Percentiles rank a stretch among this genome's conserved stretches.
Evolutionary conservation across 805 yeast species (phyloP).

Genomic region (Wickerhamomyces alni): DNA sequence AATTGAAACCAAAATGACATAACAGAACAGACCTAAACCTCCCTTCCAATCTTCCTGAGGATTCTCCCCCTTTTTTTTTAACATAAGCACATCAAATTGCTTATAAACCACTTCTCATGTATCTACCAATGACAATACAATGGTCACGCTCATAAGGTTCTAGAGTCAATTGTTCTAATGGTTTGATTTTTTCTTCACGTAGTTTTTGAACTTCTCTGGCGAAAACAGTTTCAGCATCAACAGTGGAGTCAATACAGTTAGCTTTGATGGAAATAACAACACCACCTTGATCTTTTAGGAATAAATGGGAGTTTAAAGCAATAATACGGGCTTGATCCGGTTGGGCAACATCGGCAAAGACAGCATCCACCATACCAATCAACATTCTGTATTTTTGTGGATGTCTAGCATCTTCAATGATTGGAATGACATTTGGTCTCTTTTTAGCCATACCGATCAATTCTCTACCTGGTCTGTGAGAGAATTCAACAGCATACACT

Average conservation of each 20-base stretch:
- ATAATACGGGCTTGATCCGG: conserved; percentile 99
- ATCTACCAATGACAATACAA: conserved; percentile 96
- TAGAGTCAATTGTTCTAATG: conserved; percentile 95
- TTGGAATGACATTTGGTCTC: conserved; percentile 98
- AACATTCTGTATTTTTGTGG: conserved; percentile 99
- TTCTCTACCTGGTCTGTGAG: conserved; percentile 99
- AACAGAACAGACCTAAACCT: neutral
- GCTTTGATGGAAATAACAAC: conserved; percentile 99
- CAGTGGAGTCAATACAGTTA: conserved; percentile 99
- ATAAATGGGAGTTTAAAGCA: conserved; percentile 96
- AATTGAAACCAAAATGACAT: neutral
- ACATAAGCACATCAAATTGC: neutral
- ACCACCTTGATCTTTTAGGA: conserved; percentile 97
- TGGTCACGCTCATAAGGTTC: conserved; percentile 99
- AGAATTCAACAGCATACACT: conserved; percentile 98
- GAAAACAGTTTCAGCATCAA: conserved; percentile 98
- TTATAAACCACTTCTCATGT: conserved; percentile 79
- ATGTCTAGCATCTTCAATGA: conserved; percentile 99
- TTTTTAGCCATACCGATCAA: conserved; percentile 99
- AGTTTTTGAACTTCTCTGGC: conserved; percentile 99
- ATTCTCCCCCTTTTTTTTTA: neutral
- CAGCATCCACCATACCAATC: conserved; percentile 97
- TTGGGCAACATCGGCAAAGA: conserved; percentile 99
- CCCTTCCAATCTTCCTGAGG: neutral
- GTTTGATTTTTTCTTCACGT: conserved; percentile 98